A percentile compares a stretch with the other conserved stretches of the same genome.
Conservation (phyloP, 208 protist species). For the Hexamita inflata region DNA sequence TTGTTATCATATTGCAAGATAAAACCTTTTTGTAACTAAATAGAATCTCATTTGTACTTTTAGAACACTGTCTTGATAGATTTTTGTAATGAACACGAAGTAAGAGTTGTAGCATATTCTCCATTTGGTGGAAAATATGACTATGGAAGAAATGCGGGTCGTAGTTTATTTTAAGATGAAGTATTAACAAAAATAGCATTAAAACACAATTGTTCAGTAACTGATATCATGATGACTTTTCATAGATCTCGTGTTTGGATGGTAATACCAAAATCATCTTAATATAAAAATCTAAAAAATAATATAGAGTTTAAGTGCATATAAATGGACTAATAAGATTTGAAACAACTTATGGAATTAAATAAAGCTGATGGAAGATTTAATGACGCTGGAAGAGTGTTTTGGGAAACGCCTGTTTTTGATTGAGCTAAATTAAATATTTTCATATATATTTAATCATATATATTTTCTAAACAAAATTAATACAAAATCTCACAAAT, state of each 20-base stretch:
- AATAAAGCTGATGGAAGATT: neutral
- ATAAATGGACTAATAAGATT: neutral
- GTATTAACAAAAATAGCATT: neutral
- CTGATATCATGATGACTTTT: neutral
- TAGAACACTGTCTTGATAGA: neutral
- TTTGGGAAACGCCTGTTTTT: neutral
- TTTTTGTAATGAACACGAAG: neutral
- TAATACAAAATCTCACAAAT: neutral
- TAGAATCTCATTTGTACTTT: neutral
- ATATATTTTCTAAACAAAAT: neutral
- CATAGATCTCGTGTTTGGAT: neutral
- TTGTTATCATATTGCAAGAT: neutral
- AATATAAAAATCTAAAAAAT: neutral
- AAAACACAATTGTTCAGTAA: neutral
- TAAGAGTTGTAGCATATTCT: neutral
- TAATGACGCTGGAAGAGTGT: neutral
- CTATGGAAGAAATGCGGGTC: neutral
- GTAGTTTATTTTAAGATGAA: neutral
- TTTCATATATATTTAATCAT: neutral
- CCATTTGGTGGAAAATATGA: neutral
- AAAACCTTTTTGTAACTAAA: neutral
- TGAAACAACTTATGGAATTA: neutral
- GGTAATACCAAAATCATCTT: neutral
- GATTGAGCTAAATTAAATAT: neutral
- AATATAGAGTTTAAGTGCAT: neutral